A percentile compares a stretch with the other conserved stretches of the same genome.
Evolutionary conservation across 768 basidiomycete genomes (phyloP).

Genomic region (Lepiota brunneoincarnata): DNA sequence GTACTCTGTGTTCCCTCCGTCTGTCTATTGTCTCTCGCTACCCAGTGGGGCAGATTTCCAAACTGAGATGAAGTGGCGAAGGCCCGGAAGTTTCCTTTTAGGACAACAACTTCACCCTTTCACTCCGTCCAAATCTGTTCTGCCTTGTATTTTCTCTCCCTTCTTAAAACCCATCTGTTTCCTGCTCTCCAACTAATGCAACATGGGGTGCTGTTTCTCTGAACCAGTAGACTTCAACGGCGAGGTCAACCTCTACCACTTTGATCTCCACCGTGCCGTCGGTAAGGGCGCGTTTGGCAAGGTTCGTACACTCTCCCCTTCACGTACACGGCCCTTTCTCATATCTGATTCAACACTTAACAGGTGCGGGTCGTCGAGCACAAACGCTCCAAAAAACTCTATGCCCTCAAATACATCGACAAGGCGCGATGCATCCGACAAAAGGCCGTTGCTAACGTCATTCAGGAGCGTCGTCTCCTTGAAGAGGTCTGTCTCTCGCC

Average conservation of each 20-base stretch:
- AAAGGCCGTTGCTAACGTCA: conserved; percentile 88
- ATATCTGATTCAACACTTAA: conserved; percentile 9
- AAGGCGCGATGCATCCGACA: conserved; percentile 89
- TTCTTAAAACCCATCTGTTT: conserved; percentile 31
- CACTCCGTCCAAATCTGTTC: conserved; percentile 25
- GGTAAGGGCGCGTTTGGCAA: conserved; percentile 99
- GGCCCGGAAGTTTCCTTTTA: conserved; percentile 18
- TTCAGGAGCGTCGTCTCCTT: conserved; percentile 88
- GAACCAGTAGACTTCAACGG: conserved; percentile 83
- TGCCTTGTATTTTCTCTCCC: conserved; percentile 35
- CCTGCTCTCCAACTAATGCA: conserved; percentile 32
- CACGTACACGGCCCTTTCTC: neutral
- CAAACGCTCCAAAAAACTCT: conserved; percentile 87
- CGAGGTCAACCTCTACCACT: conserved; percentile 92
- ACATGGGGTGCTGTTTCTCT: conserved; percentile 65
- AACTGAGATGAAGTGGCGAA: conserved; percentile 21
- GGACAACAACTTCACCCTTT: conserved; percentile 17
- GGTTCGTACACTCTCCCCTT: conserved; percentile 49
- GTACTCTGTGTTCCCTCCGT: neutral
- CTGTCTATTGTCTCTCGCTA: conserved; percentile 18
- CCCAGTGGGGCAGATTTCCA: conserved; percentile 16
- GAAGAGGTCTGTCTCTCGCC: conserved; percentile 65
- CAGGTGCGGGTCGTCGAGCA: conserved; percentile 97
- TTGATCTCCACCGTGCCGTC: conserved; percentile 91
- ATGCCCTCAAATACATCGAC: conserved; percentile 98